These are phyloP conservation scores for Acacia acuminata DNA, from an alignment of 306 rosid genomes.

Conservation along the genomic window DNA sequence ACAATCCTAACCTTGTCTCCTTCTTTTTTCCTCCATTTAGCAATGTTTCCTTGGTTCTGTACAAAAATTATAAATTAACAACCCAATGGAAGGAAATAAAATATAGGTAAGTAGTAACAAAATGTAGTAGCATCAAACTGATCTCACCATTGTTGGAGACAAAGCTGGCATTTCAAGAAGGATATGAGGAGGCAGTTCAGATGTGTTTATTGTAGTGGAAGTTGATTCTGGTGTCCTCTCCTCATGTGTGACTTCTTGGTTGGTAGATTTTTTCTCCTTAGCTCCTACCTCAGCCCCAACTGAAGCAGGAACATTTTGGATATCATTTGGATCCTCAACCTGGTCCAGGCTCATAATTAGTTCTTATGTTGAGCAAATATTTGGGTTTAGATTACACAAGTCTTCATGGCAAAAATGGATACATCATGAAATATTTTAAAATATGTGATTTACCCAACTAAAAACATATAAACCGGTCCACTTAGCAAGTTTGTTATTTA, in stretches of 20 bases:
- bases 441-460: constrained; percentile 28
- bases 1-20: constrained; percentile 91
- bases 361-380: constrained; percentile 36
- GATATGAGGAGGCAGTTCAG: constrained; percentile 85
- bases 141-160: constrained; percentile 94
- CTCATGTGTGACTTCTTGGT: constrained; percentile 47
- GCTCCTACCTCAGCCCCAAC: constrained; percentile 45
- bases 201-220: constrained; percentile 48
- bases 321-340: constrained; percentile 89
- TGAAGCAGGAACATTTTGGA: constrained; percentile 71
- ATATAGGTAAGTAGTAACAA: constrained; percentile 16
- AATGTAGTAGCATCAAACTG: constrained; percentile 14
- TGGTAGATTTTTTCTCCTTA: constrained; percentile 46
- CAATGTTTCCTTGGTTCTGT: constrained; percentile 93
- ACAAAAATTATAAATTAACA: constrained; percentile 23
- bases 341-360: constrained; percentile 49
- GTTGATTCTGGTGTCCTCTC: constrained; percentile 54
- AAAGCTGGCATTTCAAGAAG: constrained; percentile 91
- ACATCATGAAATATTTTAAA: constrained; percentile 11
- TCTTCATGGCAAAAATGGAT: constrained; percentile 3
- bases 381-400: constrained; percentile 21
- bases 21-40: constrained; percentile 88
- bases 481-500: constrained; percentile 14
- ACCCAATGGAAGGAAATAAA: constrained; percentile 31
- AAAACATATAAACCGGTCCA: constrained; percentile 10